Percentiles rank a stretch among this genome's conserved stretches.
These are phyloP conservation scores for Fusarium siculi DNA, from an alignment of 2,329 filamentous ascomycete genomes.

Conservation along the genomic window DNA sequence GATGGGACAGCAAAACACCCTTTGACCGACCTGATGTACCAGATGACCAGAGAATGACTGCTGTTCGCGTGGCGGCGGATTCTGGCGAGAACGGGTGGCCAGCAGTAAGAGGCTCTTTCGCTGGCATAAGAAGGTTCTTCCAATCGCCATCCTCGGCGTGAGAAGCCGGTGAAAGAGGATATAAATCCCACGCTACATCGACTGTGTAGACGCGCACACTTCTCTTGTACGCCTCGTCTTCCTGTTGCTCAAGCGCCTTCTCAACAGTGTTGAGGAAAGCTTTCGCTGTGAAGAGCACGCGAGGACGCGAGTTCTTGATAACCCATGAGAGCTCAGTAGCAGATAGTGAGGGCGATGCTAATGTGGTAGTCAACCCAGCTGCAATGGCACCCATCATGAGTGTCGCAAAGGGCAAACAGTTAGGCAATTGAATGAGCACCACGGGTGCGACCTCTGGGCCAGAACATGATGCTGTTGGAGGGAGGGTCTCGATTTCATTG, in stretches of 20 bases:
- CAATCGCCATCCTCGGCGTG: conserved; percentile 58
- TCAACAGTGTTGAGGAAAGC: conserved; percentile 48
- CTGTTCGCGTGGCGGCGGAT: conserved; percentile 65
- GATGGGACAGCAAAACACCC: conserved; percentile 77
- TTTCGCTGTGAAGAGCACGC: conserved; percentile 51
- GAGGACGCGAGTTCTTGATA: conserved; percentile 53
- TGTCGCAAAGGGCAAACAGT: conserved; percentile 53
- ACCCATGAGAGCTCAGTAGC: conserved; percentile 54
- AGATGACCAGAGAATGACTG: conserved; percentile 59
- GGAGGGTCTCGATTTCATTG: conserved; percentile 48
- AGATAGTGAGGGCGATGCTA: conserved; percentile 54
- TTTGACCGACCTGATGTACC: conserved; percentile 80
- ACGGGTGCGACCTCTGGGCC: conserved; percentile 54
- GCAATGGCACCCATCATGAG: conserved; percentile 52
- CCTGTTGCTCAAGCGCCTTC: conserved; percentile 48
- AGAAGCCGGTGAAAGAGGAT: conserved; percentile 44
- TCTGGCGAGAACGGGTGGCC: conserved; percentile 50
- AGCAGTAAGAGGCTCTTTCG: conserved; percentile 56
- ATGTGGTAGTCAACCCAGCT: conserved; percentile 53
- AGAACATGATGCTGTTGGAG: conserved; percentile 52
- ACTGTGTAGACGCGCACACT: conserved; percentile 70
- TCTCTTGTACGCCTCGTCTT: conserved; percentile 48
- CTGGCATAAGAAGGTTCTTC: conserved; percentile 67
- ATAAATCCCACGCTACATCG: conserved; percentile 48
- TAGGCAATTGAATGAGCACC: conserved; percentile 56